Percentiles rank a stretch among this genome's conserved stretches.
Conservation (phyloP, 768 basidiomycete genomes). For the Cyclocybe aegerita region DNA sequence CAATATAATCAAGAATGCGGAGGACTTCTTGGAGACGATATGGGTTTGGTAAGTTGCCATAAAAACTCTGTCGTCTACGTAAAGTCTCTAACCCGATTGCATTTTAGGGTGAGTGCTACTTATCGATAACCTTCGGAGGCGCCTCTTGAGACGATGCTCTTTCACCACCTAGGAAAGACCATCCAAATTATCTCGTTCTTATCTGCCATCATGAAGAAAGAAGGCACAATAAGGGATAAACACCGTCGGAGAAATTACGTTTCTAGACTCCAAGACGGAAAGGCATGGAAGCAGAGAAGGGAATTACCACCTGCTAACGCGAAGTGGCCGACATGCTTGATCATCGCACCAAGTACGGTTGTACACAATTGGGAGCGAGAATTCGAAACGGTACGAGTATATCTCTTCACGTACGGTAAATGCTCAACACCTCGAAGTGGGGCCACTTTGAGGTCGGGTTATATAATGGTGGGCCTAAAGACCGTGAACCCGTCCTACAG, state of each 20-base stretch:
- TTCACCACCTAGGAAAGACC: slow-evolving; percentile 69
- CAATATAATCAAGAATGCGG: slow-evolving; percentile 69
- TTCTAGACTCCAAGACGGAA: slow-evolving; percentile 60
- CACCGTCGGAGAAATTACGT: slow-evolving; percentile 67
- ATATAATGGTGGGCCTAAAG: slow-evolving; percentile 54
- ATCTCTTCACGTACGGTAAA: background rate
- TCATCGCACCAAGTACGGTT: slow-evolving; percentile 85
- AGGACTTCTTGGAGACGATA: slow-evolving; percentile 91
- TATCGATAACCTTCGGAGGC: background rate
- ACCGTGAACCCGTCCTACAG: slow-evolving; percentile 55
- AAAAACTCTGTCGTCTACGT: background rate
- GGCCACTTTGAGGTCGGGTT: slow-evolving; percentile 88
- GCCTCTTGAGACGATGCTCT: background rate
- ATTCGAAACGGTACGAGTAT: slow-evolving; percentile 62
- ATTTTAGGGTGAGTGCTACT: slow-evolving; percentile 8
- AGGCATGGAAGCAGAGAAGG: slow-evolving; percentile 50
- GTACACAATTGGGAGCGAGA: slow-evolving; percentile 90
- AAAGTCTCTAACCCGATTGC: background rate
- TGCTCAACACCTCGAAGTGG: slow-evolving; percentile 58
- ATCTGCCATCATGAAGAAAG: slow-evolving; percentile 89
- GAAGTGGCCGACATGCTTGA: slow-evolving; percentile 84
- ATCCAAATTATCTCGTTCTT: slow-evolving; percentile 91
- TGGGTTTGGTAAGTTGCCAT: slow-evolving; percentile 66
- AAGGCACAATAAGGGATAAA: slow-evolving; percentile 62
- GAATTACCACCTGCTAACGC: slow-evolving; percentile 64